These are phyloP conservation scores for Diaporthe sp. DNA, from an alignment of 2,329 filamentous ascomycete species.

Conservation along the genomic window DNA sequence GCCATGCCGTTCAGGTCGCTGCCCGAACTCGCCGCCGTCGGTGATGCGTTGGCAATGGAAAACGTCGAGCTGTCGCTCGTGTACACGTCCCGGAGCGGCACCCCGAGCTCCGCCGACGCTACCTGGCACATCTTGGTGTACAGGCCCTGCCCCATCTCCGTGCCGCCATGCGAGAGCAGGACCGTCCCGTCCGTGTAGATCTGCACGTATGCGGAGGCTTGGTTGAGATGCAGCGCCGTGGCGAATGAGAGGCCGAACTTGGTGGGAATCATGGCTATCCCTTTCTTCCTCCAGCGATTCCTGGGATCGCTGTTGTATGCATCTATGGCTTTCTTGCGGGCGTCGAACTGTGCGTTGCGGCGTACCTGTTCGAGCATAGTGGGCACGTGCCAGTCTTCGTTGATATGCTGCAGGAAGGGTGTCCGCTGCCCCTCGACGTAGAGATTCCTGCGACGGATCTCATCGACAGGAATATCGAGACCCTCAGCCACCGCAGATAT, in stretches of 20 bases:
- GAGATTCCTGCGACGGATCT: slow-evolving; percentile 87
- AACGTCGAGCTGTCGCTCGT: slow-evolving; percentile 97
- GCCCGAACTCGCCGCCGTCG: slow-evolving; percentile 93
- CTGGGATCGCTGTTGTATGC: slow-evolving; percentile 79
- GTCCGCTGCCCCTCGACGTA: slow-evolving; percentile 83
- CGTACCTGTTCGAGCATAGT: slow-evolving; percentile 93
- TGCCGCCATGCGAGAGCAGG: slow-evolving; percentile 93
- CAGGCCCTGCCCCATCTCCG: slow-evolving; percentile 97
- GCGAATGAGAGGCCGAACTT: slow-evolving; percentile 96
- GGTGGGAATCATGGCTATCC: slow-evolving; percentile 86
- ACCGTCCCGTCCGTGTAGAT: slow-evolving; percentile 97
- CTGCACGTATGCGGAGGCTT: slow-evolving; percentile 94
- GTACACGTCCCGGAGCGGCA: slow-evolving; percentile 85
- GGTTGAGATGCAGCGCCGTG: slow-evolving; percentile 94
- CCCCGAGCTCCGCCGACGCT: slow-evolving; percentile 86
- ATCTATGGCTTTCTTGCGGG: slow-evolving; percentile 76
- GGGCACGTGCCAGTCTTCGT: slow-evolving; percentile 93
- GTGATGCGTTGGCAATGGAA: slow-evolving; percentile 92
- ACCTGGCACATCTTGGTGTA: slow-evolving; percentile 98
- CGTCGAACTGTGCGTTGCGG: slow-evolving; percentile 80
- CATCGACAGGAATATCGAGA: slow-evolving; percentile 84
- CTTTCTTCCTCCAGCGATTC: slow-evolving; percentile 94
- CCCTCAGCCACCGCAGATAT: slow-evolving; percentile 94
- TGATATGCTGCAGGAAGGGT: slow-evolving; percentile 83
- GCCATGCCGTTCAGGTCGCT: slow-evolving; percentile 97